Conservation (phyloP, 2,329 filamentous ascomycete species). For the Myotisia sp. region DNA sequence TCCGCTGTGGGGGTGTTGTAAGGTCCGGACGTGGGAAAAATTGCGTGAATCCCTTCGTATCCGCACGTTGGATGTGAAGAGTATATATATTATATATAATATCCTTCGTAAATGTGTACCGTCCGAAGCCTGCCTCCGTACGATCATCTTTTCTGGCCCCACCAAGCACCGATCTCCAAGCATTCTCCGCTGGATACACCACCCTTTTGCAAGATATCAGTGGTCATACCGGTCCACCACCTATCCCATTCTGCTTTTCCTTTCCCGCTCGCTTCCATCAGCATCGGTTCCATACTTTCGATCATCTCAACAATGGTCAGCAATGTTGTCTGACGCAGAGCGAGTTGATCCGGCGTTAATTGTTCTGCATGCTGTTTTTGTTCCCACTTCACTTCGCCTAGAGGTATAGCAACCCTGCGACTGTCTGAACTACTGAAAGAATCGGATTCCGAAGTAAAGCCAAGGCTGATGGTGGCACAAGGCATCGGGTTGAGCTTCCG, state of each 20-base stretch:
- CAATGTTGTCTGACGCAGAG: slow-evolving; percentile 65
- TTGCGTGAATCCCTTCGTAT: too few species aligned
- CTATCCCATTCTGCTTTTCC: slow-evolving; percentile 83
- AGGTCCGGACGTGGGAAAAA: too few species aligned
- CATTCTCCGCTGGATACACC: slow-evolving; percentile 75
- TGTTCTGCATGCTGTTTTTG: slow-evolving; percentile 45
- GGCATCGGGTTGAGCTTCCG: slow-evolving; percentile 59
- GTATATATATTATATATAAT: too few species aligned
- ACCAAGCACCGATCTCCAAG: slow-evolving; percentile 54
- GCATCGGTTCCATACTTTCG: slow-evolving; percentile 66
- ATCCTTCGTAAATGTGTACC: too few species aligned
- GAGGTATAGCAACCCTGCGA: slow-evolving; percentile 69
- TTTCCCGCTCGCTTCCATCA: slow-evolving; percentile 72
- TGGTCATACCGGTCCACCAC: slow-evolving; percentile 80
- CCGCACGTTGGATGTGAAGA: too few species aligned
- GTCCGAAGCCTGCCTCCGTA: too few species aligned
- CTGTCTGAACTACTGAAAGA: slow-evolving; percentile 53
- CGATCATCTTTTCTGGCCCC: slow-evolving; percentile 41
- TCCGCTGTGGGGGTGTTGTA: too few species aligned
- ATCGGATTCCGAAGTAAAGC: slow-evolving; percentile 68
- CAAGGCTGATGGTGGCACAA: slow-evolving; percentile 61
- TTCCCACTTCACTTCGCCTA: slow-evolving; percentile 79
- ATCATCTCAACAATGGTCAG: slow-evolving; percentile 70
- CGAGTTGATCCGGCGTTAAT: slow-evolving; percentile 54
- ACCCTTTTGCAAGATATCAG: slow-evolving; percentile 63